These are phyloP conservation scores for Clonostachys sp. DNA, from an alignment of 2,329 filamentous ascomycete species.

Conservation along the genomic window DNA sequence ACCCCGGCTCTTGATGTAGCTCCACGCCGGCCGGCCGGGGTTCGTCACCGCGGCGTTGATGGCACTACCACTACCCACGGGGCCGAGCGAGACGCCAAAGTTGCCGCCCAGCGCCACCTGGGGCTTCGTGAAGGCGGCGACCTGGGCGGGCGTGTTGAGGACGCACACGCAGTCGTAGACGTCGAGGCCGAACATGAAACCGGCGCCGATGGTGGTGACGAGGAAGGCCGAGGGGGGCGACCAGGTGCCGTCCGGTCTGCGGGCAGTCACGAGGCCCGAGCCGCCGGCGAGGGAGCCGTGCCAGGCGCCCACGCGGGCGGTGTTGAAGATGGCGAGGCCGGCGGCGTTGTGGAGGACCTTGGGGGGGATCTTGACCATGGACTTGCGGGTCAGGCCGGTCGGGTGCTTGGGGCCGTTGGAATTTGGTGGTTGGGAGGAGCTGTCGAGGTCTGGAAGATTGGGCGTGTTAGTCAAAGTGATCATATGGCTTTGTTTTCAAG, in stretches of 20 bases:
- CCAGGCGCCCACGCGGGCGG: slow-evolving; percentile 54
- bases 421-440: slow-evolving; percentile 8
- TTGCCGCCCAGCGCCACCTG: slow-evolving; percentile 66
- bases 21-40: slow-evolving; percentile 61
- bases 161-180: slow-evolving; percentile 75
- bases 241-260: slow-evolving; percentile 57
- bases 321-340: slow-evolving; percentile 61
- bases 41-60: slow-evolving; percentile 31
- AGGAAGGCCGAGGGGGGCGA: slow-evolving; percentile 69
- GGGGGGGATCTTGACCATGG: slow-evolving; percentile 28
- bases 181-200: slow-evolving; percentile 68
- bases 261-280: slow-evolving; percentile 54
- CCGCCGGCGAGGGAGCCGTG: slow-evolving; percentile 52
- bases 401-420: slow-evolving; percentile 19
- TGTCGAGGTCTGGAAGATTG: background rate
- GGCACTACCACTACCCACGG: slow-evolving; percentile 57
- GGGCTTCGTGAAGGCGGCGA: slow-evolving; percentile 63
- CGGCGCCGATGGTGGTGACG: slow-evolving; percentile 64
- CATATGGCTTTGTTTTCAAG: background rate
- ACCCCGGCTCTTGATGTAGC: slow-evolving; percentile 76
- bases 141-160: slow-evolving; percentile 63
- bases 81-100: slow-evolving; percentile 59
- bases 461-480: slow-evolving; percentile 3
- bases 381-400: slow-evolving; percentile 21
- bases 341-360: slow-evolving; percentile 48